Conservation (phyloP, 148 eudicot genomes). For the Agrostemma githago region DNA sequence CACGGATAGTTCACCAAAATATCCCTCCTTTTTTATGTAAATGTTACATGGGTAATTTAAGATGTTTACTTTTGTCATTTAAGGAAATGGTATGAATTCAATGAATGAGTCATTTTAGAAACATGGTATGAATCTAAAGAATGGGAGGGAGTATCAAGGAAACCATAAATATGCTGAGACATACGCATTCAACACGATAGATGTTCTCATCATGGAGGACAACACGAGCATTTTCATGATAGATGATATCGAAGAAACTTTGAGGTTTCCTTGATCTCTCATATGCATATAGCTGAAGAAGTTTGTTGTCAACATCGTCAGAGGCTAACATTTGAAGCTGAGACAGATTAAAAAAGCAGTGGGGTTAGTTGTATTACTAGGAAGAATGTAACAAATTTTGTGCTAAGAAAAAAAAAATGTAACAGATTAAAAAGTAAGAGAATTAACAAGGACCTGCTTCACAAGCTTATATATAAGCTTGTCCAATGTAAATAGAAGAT, state of each 20-base stretch:
- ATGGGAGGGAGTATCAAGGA: neutral
- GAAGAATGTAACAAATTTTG: conserved; percentile 1
- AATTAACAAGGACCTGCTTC: conserved; percentile 56
- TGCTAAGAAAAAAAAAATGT: neutral
- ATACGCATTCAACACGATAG: conserved; percentile 75
- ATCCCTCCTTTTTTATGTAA: too few relatives aligned
- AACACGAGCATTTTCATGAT: conserved; percentile 69
- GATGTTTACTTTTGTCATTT: too few relatives aligned
- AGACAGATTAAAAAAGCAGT: neutral
- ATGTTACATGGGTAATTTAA: too few relatives aligned
- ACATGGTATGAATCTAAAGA: too few relatives aligned
- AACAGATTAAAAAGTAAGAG: conserved; percentile 6
- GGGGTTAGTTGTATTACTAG: neutral
- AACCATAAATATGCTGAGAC: conserved; percentile 22
- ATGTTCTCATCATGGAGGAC: conserved; percentile 71
- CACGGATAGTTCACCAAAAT: too few relatives aligned
- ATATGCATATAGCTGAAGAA: conserved; percentile 73
- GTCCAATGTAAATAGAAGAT: conserved; percentile 83
- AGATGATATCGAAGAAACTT: conserved; percentile 55
- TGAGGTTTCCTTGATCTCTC: conserved; percentile 64
- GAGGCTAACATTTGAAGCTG: conserved; percentile 76
- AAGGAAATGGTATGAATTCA: too few relatives aligned
- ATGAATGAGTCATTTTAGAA: too few relatives aligned
- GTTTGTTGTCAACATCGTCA: conserved; percentile 67
- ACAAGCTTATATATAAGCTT: conserved; percentile 80